A percentile compares a stretch with the other conserved stretches of the same genome.
phyloP scores from a whole-genome alignment of 129 eudicot genomes.

The Cynara cardunculus region DNA sequence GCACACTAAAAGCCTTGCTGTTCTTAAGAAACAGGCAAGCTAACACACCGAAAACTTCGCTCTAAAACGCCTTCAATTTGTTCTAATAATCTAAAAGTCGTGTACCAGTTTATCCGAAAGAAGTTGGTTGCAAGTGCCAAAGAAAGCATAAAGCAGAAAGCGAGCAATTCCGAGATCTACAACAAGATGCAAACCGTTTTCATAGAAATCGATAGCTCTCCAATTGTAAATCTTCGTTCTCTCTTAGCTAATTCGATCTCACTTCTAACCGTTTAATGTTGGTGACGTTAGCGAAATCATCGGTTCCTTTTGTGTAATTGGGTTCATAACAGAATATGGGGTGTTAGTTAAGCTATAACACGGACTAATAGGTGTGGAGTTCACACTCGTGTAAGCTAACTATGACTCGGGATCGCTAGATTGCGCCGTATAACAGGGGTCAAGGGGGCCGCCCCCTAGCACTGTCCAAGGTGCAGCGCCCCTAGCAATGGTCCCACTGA shows the following conservation, averaged over 20 bases:
- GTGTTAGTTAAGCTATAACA: not conserved
- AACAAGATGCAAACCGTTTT: conserved; percentile 48
- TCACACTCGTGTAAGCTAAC: no score
- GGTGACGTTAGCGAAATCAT: not conserved
- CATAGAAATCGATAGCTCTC: conserved; percentile 44
- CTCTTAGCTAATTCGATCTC: not conserved
- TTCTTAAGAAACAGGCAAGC: conserved; percentile 41
- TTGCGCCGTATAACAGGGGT: no score
- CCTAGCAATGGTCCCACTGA: no score
- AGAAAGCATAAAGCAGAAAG: conserved; percentile 42
- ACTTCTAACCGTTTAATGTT: not conserved
- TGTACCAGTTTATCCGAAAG: conserved; percentile 43
- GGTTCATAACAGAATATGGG: not conserved
- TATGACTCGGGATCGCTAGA: no score
- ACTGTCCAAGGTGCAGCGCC: no score
- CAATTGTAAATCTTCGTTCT: conserved; percentile 31
- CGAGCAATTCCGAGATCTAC: conserved; percentile 41
- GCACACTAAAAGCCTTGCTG: conserved; percentile 65
- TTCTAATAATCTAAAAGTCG: not conserved
- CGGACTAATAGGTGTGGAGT: no score
- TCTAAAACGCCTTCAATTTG: not conserved
- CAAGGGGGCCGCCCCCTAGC: no score
- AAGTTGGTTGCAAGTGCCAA: conserved; percentile 42
- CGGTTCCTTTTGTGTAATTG: not conserved
- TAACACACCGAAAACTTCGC: not conserved